Base-by-base conservation (phyloP, 805 yeast species). In the Teunomyces pallodes region DNA sequence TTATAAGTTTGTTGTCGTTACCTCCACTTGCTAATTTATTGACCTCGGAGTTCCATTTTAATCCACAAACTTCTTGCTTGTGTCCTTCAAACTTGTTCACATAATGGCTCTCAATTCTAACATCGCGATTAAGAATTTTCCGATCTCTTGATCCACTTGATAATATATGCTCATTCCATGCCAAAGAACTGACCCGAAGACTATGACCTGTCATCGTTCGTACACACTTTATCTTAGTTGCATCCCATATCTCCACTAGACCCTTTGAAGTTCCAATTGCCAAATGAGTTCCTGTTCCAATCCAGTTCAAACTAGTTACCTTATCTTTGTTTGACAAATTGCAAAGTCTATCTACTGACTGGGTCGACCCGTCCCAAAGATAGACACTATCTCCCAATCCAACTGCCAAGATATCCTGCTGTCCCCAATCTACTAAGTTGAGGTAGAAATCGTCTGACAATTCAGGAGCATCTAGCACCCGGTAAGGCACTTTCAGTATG, bases 391-490 rank as follows among this genome's bases (percentile, higher is more conserved):
- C 83, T 0, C 94, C 95, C 39, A 94, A 72, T 0, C 97, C 98
- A 5, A 94, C 98, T 1, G 92, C 96, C 36, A 94, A 70, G 30
- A 87, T 71, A 65, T 92, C 96, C 49, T 85, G 89, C 24, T 89
- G 80, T 0, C 97, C 96, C 99, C 99, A 92, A 63, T 94, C 98
- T 1, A 94, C 87, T 48, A 94, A 74, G 58, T 94, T 94, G 44
- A 90, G 76, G 63, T 92, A 92, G 61, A 91, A 92, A 63, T 92
- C 98, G 64, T 94, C 98, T 5, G 90, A 90, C 17, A 94, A 72
- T 42, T 90, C 96, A 0, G 98, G 99, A 0, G 99, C 99, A 69
- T 92, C 99, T 39, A 92, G 76, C 4, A 92, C 97, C 47, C 96
- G 77, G 60, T 86, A 90, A 0, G 99, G 98, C 0, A 90, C 88